These are phyloP conservation scores for Mycena maculata DNA, from an alignment of 768 basidiomycete genomes.

Conservation along the genomic window DNA sequence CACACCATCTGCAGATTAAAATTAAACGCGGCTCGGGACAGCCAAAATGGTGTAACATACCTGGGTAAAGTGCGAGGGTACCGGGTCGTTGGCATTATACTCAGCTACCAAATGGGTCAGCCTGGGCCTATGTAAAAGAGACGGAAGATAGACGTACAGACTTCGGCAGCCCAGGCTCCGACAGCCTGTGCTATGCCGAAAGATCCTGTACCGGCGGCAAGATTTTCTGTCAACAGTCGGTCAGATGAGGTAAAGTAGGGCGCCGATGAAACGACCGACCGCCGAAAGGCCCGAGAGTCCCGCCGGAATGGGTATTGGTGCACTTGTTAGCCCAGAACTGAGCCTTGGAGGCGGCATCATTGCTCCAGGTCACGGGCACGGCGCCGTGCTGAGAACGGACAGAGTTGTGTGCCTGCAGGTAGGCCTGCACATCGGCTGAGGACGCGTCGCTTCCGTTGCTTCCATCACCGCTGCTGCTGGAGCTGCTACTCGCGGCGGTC, in stretches of 20 bases:
- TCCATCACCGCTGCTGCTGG: slow-evolving; percentile 17
- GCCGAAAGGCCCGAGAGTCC: slow-evolving; percentile 71
- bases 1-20: slow-evolving; percentile 55
- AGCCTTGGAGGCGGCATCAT: slow-evolving; percentile 69
- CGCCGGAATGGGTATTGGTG: slow-evolving; percentile 75
- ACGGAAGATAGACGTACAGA: slow-evolving; percentile 54
- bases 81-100: slow-evolving; percentile 68
- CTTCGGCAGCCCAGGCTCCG: slow-evolving; percentile 76
- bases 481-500: slow-evolving; percentile 20
- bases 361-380: slow-evolving; percentile 69
- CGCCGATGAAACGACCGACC: slow-evolving; percentile 53
- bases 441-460: slow-evolving; percentile 42
- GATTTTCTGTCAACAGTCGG: slow-evolving; percentile 63
- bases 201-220: slow-evolving; percentile 77
- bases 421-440: slow-evolving; percentile 60
- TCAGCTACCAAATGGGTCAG: slow-evolving; percentile 52
- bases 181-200: slow-evolving; percentile 64
- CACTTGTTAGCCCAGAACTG: slow-evolving; percentile 78
- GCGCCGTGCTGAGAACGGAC: slow-evolving; percentile 76
- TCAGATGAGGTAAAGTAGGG: not conserved
- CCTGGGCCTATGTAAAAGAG: not conserved
- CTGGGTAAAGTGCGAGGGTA: slow-evolving; percentile 78
- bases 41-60: slow-evolving; percentile 41
- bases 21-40: not conserved
- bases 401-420: slow-evolving; percentile 71